Conservation (phyloP, 1,284 basidiomycete species). For the Crepidotus sp. region DNA sequence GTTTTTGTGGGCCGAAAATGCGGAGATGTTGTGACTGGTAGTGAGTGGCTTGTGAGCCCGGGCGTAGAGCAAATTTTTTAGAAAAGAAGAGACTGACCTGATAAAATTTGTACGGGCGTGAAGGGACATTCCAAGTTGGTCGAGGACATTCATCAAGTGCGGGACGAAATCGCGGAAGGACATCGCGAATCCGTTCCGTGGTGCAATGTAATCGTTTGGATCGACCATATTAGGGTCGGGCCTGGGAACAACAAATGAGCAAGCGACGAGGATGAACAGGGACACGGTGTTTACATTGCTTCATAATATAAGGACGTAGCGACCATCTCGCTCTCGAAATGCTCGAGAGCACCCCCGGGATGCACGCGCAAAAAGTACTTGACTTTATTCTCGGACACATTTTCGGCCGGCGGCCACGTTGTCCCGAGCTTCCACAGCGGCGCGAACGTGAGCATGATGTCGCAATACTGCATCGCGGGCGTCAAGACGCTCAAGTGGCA, state of each 20-base stretch:
- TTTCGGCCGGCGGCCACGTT: conserved; percentile 69
- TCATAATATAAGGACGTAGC: conserved; percentile 74
- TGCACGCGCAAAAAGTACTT: conserved; percentile 74
- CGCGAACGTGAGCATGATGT: conserved; percentile 61
- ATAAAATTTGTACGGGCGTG: conserved; percentile 72
- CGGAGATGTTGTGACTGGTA: conserved; percentile 61
- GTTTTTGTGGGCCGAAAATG: conserved; percentile 67
- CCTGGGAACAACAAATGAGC: conserved; percentile 31
- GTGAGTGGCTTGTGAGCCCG: neutral
- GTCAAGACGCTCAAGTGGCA: conserved; percentile 66
- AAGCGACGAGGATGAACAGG: neutral
- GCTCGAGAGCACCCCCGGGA: conserved; percentile 71
- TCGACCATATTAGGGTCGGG: conserved; percentile 66
- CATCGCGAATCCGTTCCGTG: conserved; percentile 75
- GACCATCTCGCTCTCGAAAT: conserved; percentile 69
- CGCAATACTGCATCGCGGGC: conserved; percentile 64
- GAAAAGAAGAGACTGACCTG: conserved; percentile 49
- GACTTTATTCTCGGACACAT: conserved; percentile 55
- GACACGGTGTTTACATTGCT: conserved; percentile 40
- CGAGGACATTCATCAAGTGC: conserved; percentile 66
- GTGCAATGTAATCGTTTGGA: conserved; percentile 64
- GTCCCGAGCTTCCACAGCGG: conserved; percentile 60
- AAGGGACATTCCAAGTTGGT: conserved; percentile 70
- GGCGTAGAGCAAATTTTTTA: conserved; percentile 5
- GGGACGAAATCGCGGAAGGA: conserved; percentile 67